phyloP scores from a whole-genome alignment of 352 stramenopile genomes.

The Phytophthora colocasiae region DNA sequence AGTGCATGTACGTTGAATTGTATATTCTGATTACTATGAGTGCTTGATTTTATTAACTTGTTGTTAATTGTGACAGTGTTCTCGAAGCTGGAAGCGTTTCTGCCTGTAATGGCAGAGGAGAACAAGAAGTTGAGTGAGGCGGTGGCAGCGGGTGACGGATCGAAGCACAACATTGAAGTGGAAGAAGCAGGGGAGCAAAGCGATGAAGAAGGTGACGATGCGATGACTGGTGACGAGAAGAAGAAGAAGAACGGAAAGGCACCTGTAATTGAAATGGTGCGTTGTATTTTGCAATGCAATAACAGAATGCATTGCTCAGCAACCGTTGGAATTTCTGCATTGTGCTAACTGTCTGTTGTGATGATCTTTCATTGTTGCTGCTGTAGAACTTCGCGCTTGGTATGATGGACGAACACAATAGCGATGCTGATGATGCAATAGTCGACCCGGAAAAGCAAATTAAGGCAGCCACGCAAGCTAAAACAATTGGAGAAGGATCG shows the following conservation, averaged over 20 bases:
- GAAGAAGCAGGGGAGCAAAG: constrained; percentile 43
- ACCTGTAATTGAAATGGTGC: constrained; percentile 82
- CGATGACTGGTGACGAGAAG: constrained; percentile 26
- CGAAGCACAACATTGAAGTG: constrained; percentile 82
- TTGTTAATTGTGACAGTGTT: constrained; percentile 50
- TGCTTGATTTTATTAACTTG: neutral
- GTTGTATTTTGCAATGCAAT: constrained; percentile 5
- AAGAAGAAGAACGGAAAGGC: constrained; percentile 34
- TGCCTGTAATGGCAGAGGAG: constrained; percentile 75
- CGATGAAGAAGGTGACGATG: constrained; percentile 23
- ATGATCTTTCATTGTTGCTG: neutral
- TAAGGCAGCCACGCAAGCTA: constrained; percentile 28
- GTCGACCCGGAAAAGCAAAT: constrained; percentile 33
- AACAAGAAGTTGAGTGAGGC: constrained; percentile 80
- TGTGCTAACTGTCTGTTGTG: neutral
- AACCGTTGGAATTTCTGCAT: neutral
- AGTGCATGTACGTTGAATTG: constrained; percentile 55
- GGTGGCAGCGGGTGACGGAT: constrained; percentile 59
- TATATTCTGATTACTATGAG: neutral
- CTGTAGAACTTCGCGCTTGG: constrained; percentile 80
- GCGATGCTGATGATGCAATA: constrained; percentile 33
- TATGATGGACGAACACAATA: constrained; percentile 61
- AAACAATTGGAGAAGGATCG: constrained; percentile 4
- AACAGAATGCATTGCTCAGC: too few relatives aligned
- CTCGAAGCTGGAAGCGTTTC: constrained; percentile 74